A percentile compares a stretch with the other conserved stretches of the same genome.
phyloP scores from a whole-genome alignment of 495 filamentous ascomycete genomes.

The Penicillium samsonianum region DNA sequence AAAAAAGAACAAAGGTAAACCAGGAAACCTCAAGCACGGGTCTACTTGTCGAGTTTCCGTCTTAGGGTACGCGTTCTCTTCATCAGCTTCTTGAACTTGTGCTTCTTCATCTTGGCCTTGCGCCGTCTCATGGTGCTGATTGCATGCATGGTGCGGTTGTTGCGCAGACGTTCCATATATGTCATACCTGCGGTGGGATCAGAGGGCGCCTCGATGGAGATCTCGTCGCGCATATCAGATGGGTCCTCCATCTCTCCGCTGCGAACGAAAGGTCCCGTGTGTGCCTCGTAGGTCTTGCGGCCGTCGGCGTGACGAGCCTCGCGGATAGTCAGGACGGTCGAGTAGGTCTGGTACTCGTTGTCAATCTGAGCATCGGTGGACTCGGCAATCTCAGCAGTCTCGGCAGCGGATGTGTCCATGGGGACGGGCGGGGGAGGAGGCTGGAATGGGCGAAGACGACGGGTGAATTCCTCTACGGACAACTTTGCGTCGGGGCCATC shows the following conservation, averaged over 20 bases:
- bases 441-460: constrained; percentile 71
- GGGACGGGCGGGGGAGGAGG: constrained; percentile 74
- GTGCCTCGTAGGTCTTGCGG: constrained; percentile 59
- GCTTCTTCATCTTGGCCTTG: constrained; percentile 99
- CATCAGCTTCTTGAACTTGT: constrained; percentile 99
- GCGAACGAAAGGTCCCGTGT: constrained; percentile 45
- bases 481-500: constrained; percentile 39
- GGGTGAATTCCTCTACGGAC: constrained; percentile 54
- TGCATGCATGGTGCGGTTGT: constrained; percentile 51
- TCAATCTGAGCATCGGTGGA: constrained; percentile 23
- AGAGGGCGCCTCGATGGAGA: constrained; percentile 38
- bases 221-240: constrained; percentile 27
- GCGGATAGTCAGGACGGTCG: constrained; percentile 77
- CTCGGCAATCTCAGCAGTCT: constrained; percentile 23
- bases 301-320: constrained; percentile 73
- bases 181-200: constrained; percentile 32
- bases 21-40: constrained; percentile 8
- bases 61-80: constrained; percentile 85
- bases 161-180: constrained; percentile 44
- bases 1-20: constrained; percentile 14
- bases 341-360: constrained; percentile 61
- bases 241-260: constrained; percentile 39
- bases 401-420: constrained; percentile 32
- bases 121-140: constrained; percentile 88
- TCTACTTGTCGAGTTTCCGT: constrained; percentile 74